phyloP scores from a whole-genome alignment of 1,284 basidiomycete genomes.

The Chalciporus piperatoides region DNA sequence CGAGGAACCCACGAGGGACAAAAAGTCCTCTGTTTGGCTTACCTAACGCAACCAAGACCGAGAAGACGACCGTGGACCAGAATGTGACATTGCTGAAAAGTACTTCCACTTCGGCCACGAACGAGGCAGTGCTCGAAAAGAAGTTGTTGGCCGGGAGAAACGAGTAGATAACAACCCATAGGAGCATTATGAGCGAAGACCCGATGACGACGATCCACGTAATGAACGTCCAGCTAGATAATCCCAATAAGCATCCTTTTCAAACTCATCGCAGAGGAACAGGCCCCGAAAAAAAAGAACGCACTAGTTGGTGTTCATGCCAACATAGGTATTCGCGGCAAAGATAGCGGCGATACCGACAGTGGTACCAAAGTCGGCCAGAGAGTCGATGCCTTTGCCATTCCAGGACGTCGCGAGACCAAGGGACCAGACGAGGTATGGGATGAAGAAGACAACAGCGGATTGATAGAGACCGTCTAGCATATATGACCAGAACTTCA shows the following conservation, averaged over 20 bases:
- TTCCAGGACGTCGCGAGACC: constrained; percentile 65
- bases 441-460: constrained; percentile 86
- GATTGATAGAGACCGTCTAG: constrained; percentile 93
- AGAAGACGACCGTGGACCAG: constrained; percentile 75
- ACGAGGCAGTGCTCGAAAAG: constrained; percentile 51
- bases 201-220: constrained; percentile 78
- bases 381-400: constrained; percentile 71
- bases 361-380: constrained; percentile 92
- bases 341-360: constrained; percentile 85
- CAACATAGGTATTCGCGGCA: constrained; percentile 85
- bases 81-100: constrained; percentile 79
- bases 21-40: constrained; percentile 27
- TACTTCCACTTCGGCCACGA: constrained; percentile 68
- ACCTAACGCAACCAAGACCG: constrained; percentile 70
- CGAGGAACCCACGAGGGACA: too few species aligned
- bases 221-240: constrained; percentile 78
- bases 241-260: constrained; percentile 7
- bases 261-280: constrained; percentile 1
- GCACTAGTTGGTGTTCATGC: constrained; percentile 84
- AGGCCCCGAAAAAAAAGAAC: constrained; percentile 33
- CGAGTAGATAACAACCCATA: constrained; percentile 88
- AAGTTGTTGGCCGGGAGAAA: constrained; percentile 47
- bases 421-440: constrained; percentile 73
- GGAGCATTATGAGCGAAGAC: constrained; percentile 74
- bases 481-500: constrained; percentile 96